Conservation (phyloP, 768 basidiomycete genomes). For the Auriscalpium vulgare region DNA sequence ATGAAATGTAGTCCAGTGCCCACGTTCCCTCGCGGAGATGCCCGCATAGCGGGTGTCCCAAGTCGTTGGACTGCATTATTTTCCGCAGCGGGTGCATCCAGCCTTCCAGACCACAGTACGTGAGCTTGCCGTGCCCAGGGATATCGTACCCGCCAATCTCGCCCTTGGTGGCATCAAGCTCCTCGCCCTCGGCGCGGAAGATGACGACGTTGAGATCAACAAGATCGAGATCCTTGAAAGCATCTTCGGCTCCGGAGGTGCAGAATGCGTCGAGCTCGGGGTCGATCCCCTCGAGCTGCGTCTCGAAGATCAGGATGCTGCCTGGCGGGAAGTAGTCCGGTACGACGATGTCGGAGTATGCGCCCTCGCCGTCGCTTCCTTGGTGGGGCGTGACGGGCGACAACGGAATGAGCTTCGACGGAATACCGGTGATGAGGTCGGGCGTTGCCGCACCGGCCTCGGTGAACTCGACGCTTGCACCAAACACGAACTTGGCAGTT, state of each 20-base stretch:
- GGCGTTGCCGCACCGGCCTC: constrained; percentile 45
- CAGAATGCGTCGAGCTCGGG: constrained; percentile 67
- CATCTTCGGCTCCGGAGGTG: constrained; percentile 58
- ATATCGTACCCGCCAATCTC: constrained; percentile 79
- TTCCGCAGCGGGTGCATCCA: constrained; percentile 89
- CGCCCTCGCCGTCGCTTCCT: constrained; percentile 56
- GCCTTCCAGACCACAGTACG: constrained; percentile 92
- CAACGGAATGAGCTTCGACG: constrained; percentile 60
- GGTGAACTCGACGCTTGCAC: constrained; percentile 62
- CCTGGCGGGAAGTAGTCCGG: constrained; percentile 95
- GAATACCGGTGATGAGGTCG: constrained; percentile 60
- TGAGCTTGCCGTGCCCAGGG: constrained; percentile 64
- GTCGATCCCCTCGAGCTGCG: constrained; percentile 71
- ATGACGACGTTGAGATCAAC: constrained; percentile 86
- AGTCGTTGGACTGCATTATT: constrained; percentile 85
- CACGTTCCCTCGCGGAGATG: constrained; percentile 85
- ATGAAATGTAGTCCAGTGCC: constrained; percentile 84
- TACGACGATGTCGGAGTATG: constrained; percentile 70
- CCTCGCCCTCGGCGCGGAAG: constrained; percentile 87
- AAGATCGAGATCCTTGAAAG: constrained; percentile 65
- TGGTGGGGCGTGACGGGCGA: constrained; percentile 48
- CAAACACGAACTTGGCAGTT: constrained; percentile 72
- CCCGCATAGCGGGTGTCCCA: constrained; percentile 85
- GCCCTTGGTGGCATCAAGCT: constrained; percentile 79
- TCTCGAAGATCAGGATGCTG: constrained; percentile 88